A percentile compares a stretch with the other conserved stretches of the same genome.
Evolutionary conservation across 2,329 filamentous ascomycete species (phyloP).

Genomic region (Zymoseptoria brevis): DNA sequence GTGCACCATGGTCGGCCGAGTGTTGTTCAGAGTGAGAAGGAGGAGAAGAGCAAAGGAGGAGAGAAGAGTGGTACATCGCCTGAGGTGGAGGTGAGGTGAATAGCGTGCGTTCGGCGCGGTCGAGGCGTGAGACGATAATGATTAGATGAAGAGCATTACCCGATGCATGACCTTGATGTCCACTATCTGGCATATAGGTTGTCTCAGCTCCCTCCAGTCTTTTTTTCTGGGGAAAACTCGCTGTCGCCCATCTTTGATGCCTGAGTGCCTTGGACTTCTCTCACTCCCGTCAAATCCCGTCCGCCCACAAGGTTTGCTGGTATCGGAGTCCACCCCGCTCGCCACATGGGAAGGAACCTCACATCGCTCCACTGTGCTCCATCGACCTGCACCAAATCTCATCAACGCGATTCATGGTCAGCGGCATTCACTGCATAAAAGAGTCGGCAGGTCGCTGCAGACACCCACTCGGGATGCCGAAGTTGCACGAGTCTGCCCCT

Average conservation of each 20-base stretch:
- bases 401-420: too few species aligned
- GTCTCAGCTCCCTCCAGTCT: background rate
- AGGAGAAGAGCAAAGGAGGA: constrained; percentile 17
- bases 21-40: constrained; percentile 20
- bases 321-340: background rate
- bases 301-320: background rate
- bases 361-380: background rate
- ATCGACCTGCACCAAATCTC: too few species aligned
- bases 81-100: constrained; percentile 17
- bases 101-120: too few species aligned
- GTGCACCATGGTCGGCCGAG: constrained; percentile 25
- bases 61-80: constrained; percentile 25
- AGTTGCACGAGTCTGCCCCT: background rate
- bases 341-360: background rate
- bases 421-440: too few species aligned
- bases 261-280: too few species aligned
- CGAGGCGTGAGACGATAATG: too few species aligned
- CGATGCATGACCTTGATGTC: background rate
- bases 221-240: too few species aligned
- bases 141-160: too few species aligned
- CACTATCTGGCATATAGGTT: background rate
- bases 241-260: too few species aligned
- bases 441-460: too few species aligned
- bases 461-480: background rate
- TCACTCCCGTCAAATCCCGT: too few species aligned